Base-by-base conservation (phyloP, 768 basidiomycete genomes). In the Tricholoma sp. region DNA sequence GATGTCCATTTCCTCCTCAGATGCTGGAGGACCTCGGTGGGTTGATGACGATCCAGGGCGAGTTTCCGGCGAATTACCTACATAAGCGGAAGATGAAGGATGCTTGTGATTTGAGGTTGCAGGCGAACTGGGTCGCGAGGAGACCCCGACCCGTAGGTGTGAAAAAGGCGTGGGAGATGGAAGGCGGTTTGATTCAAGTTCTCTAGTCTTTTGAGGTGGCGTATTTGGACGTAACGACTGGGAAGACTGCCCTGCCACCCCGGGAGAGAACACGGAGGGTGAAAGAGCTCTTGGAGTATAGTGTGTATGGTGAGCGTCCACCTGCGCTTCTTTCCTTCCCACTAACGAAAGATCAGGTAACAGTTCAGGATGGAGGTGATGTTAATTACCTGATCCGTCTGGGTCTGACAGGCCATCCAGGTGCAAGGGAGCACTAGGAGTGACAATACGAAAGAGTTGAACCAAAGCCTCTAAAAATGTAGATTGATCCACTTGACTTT, bases 381-480 rank as follows among this genome's bases (percentile, higher is more conserved):
- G 29, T n/a, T 34, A 63, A 71, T 54, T 66, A 79, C 79, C 60
- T 57, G 66, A 60, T n/a, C 64, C 45, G 46, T 57, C 63, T n/a
- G 67, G 64, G 50, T 82, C 80, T 50, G 73, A 66, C 3, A 90
- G 64, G 8, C 88, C 88, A 27, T 83, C 79, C 21, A 91, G 68
- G 27, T 84, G 80, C 58, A 91, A 67, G 8, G 77, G 64, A 0
- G 76, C 70, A 2, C 76, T 73, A 19, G 72, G 74, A 19, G 80
- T 69, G 21, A 83, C 72, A 34, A 69, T 69, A 35, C 73, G 80
- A 67, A 86, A 89, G 32, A 87, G 74, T 45, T 83, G 79, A 57
- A 94, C 72, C 39, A 89, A 63, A 1, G 86, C 77, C 39, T 79
- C 77, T 50, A 97, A 67, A 69, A 98, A 98, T 11, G 72, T 71